Evolutionary conservation across 768 basidiomycete genomes (phyloP).

Genomic region (Lactarius sp.): DNA sequence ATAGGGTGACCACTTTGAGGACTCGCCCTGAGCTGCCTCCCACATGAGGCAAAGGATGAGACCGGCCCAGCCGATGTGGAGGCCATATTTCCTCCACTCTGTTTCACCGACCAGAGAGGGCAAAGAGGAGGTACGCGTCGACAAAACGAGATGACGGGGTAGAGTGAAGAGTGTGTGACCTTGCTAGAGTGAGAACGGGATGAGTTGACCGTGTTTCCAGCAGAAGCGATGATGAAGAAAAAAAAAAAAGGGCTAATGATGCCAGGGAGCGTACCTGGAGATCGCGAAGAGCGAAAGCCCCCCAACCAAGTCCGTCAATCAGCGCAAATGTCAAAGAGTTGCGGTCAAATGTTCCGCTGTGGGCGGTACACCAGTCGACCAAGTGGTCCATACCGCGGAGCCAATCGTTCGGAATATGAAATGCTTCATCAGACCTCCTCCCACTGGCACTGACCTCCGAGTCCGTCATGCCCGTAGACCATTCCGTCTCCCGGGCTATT

Average conservation of each 20-base stretch:
- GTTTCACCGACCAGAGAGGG: conserved; percentile 52
- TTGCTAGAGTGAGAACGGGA: conserved; percentile 42
- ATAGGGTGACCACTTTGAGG: conserved; percentile 69
- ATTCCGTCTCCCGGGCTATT: conserved; percentile 10
- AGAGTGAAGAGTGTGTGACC: conserved; percentile 76
- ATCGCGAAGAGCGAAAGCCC: conserved; percentile 63
- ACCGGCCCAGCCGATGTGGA: conserved; percentile 78
- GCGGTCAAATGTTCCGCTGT: conserved; percentile 46
- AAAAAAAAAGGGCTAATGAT: neutral
- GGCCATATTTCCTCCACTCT: conserved; percentile 55
- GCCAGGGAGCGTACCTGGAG: conserved; percentile 47
- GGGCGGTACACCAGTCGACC: conserved; percentile 50
- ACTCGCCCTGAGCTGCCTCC: conserved; percentile 64
- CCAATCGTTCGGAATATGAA: neutral
- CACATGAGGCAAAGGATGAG: conserved; percentile 95
- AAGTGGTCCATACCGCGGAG: conserved; percentile 26
- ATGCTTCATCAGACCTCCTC: too few relatives aligned
- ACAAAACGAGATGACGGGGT: conserved; percentile 72
- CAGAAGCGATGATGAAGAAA: neutral
- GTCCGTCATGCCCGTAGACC: neutral
- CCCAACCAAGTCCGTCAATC: conserved; percentile 54
- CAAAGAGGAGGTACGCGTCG: conserved; percentile 69
- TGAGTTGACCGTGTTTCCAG: conserved; percentile 14
- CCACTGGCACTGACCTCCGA: too few relatives aligned
- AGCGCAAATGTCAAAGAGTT: conserved; percentile 32